A percentile compares a stretch with the other conserved stretches of the same genome.
Conservation (phyloP, 2,329 filamentous ascomycete genomes). For the Trichoderma sp. region DNA sequence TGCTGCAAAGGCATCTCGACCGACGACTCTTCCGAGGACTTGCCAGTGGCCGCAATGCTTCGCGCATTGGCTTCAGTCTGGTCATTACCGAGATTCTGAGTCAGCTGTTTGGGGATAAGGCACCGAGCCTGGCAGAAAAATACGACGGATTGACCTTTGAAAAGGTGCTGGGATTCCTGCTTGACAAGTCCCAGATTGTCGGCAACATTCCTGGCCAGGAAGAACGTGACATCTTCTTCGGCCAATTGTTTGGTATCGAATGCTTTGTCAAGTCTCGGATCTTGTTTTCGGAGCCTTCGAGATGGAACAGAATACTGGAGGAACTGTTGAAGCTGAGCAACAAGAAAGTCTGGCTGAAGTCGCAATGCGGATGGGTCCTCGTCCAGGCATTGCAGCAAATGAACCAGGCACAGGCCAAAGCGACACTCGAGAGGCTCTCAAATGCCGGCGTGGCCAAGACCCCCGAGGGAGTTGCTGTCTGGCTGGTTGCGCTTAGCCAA, state of each 20-base stretch:
- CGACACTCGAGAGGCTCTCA: slow-evolving; percentile 60
- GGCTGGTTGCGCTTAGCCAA: slow-evolving; percentile 65
- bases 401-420: slow-evolving; percentile 54
- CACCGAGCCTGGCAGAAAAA: slow-evolving; percentile 42
- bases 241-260: slow-evolving; percentile 81
- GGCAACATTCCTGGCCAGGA: slow-evolving; percentile 65
- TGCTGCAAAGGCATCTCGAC: slow-evolving; percentile 57
- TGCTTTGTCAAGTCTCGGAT: slow-evolving; percentile 78
- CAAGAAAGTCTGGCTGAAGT: slow-evolving; percentile 84
- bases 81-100: slow-evolving; percentile 78
- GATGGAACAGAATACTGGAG: slow-evolving; percentile 67
- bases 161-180: slow-evolving; percentile 49
- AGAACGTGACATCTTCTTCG: slow-evolving; percentile 79
- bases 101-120: slow-evolving; percentile 59
- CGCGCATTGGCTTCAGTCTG: slow-evolving; percentile 83
- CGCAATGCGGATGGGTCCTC: slow-evolving; percentile 82
- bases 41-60: slow-evolving; percentile 84
- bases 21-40: slow-evolving; percentile 79
- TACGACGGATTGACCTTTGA: slow-evolving; percentile 56
- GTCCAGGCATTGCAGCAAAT: slow-evolving; percentile 67
- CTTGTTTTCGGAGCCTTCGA: slow-evolving; percentile 58
- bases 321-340: slow-evolving; percentile 69
- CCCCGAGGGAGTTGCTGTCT: slow-evolving; percentile 84
- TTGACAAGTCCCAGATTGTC: slow-evolving; percentile 53
- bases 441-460: slow-evolving; percentile 70